phyloP scores from a whole-genome alignment of 225 moss, liverwort and hornwort genomes.

The Pleurozium schreberi region DNA sequence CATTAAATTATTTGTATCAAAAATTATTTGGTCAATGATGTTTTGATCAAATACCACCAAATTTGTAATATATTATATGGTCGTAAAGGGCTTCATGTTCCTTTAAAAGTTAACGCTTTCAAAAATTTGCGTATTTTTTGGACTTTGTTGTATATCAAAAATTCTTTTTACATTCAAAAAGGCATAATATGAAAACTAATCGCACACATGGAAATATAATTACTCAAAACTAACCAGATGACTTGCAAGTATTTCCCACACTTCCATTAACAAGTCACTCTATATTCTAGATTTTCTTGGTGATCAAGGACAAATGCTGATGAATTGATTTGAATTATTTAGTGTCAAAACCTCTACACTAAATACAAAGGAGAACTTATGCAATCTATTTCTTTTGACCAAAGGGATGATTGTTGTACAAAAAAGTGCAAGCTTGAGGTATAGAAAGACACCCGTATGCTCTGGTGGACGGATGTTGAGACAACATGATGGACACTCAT shows the following conservation, averaged over 20 bases:
- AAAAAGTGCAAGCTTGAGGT: background rate
- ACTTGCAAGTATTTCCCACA: background rate
- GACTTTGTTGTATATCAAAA: background rate
- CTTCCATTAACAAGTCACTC: background rate
- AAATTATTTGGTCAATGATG: no score
- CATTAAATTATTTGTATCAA: no score
- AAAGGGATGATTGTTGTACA: background rate
- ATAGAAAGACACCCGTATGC: accelerated
- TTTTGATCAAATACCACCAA: no score
- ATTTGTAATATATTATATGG: no score
- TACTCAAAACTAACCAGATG: background rate
- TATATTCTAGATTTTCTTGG: background rate
- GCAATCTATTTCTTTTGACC: background rate
- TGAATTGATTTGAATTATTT: background rate
- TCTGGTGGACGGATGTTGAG: accelerated
- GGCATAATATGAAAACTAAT: background rate
- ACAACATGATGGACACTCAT: accelerated
- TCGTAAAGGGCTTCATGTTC: no score
- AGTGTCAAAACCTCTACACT: background rate
- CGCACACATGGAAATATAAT: accelerated
- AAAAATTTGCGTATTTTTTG: background rate
- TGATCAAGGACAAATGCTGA: background rate
- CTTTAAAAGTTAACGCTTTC: no score
- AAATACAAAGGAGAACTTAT: background rate
- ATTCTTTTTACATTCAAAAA: background rate